A percentile compares a stretch with the other conserved stretches of the same genome.
These are phyloP conservation scores for Penicilliopsis zonata DNA, from an alignment of 495 filamentous ascomycete species.

Conservation along the genomic window DNA sequence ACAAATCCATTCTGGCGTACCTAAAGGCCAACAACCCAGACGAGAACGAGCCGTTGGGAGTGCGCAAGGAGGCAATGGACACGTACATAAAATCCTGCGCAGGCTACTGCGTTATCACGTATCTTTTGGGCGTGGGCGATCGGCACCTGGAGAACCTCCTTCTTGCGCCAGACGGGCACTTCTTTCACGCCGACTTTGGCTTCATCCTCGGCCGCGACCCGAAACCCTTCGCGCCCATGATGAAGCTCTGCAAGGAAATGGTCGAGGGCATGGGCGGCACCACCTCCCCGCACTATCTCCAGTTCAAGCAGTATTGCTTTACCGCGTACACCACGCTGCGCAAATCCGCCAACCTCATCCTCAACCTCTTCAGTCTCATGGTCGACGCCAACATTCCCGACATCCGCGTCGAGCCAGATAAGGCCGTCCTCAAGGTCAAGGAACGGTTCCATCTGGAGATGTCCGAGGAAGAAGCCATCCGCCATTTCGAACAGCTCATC, in stretches of 20 bases:
- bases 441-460: slow-evolving; percentile 89
- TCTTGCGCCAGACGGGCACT: slow-evolving; percentile 77
- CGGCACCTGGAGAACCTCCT: slow-evolving; percentile 94
- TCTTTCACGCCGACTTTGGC: slow-evolving; percentile 97
- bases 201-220: slow-evolving; percentile 97
- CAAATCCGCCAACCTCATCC: slow-evolving; percentile 80
- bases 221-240: slow-evolving; percentile 90
- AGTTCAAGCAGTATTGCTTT: slow-evolving; percentile 92
- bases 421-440: slow-evolving; percentile 86
- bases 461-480: slow-evolving; percentile 86
- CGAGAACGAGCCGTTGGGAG: slow-evolving; percentile 64
- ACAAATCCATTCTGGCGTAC: slow-evolving; percentile 76
- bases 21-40: slow-evolving; percentile 87
- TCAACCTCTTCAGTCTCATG: slow-evolving; percentile 96
- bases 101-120: slow-evolving; percentile 98
- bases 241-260: slow-evolving; percentile 98
- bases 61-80: slow-evolving; percentile 87
- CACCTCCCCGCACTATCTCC: slow-evolving; percentile 61
- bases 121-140: slow-evolving; percentile 95
- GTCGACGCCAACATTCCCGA: slow-evolving; percentile 94
- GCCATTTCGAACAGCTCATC: slow-evolving; percentile 76
- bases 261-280: slow-evolving; percentile 94
- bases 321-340: slow-evolving; percentile 86
- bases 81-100: slow-evolving; percentile 94
- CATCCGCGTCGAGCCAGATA: slow-evolving; percentile 82